phyloP scores from a whole-genome alignment of 2,329 filamentous ascomycete genomes.

The Xylaria sp. region DNA sequence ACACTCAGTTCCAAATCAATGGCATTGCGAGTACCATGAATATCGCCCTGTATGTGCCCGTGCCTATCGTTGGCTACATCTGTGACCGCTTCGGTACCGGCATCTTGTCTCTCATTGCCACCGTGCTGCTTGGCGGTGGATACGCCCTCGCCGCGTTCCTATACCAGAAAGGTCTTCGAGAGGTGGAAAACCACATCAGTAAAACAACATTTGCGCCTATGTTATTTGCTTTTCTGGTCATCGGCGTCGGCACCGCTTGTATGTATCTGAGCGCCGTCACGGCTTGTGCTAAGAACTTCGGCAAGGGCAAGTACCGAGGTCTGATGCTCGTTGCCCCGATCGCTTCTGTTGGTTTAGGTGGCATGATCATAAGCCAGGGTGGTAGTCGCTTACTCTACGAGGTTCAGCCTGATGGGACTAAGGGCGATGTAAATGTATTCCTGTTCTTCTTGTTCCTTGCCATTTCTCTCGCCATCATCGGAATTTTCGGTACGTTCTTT shows the following conservation, averaged over 20 bases:
- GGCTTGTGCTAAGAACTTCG: constrained; percentile 97
- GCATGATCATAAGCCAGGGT: constrained; percentile 92
- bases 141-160: constrained; percentile 79
- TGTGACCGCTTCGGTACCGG: constrained; percentile 85
- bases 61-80: constrained; percentile 81
- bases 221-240: constrained; percentile 75
- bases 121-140: constrained; percentile 68
- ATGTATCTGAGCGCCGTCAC: constrained; percentile 92
- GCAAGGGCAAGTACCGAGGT: constrained; percentile 78
- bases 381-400: constrained; percentile 75
- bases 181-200: constrained; percentile 33
- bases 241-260: constrained; percentile 77
- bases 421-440: constrained; percentile 66
- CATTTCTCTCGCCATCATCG: constrained; percentile 62
- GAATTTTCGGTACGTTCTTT: constrained; percentile 66
- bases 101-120: constrained; percentile 67
- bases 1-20: constrained; percentile 90
- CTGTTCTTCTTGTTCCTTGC: constrained; percentile 84
- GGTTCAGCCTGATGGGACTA: constrained; percentile 55
- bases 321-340: constrained; percentile 87
- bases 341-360: constrained; percentile 85
- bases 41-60: constrained; percentile 85
- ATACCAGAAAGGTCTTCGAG: constrained; percentile 49
- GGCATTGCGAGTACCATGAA: constrained; percentile 79
- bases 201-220: constrained; percentile 73